Evolutionary conservation across 2,329 filamentous ascomycete genomes (phyloP), one percentile per base, ranked within the genome.

Genomic region (Curvularia lunata): DNA sequence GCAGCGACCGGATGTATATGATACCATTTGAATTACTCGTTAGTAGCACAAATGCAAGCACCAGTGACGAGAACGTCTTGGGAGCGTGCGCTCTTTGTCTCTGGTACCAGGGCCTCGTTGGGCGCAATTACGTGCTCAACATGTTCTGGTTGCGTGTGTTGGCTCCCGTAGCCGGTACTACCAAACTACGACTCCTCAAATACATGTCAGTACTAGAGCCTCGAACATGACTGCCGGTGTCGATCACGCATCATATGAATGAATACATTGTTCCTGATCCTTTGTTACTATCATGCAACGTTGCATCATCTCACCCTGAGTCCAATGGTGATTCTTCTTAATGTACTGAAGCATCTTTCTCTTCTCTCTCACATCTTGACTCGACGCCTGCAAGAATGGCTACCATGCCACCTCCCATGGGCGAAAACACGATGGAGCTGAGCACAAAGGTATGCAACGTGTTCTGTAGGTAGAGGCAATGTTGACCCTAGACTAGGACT

Each of bases 41-140:
- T 12, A 28, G 32, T 37, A 18, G 18, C 12, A 23, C 30, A 48
- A 32, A 27, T 48, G n/a, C 10, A 19, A 10, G 12, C 16, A 41
- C 48, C 37, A 41, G 34, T 42, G 8, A 13, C n/a, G 23, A 32
- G 4, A 10, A 25, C 10, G 13, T 9, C 19, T 5, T 21, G 23
- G 13, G 37, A 30, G 19, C 18, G 27, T 43, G 48, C 19, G 28
- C 3, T 27, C 13, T 2, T 23, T 30, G 18, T 32, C 13, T 23
- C 21, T 51, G 38, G 48, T 21, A 23, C 19, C 27, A 51, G 38
- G 48, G 48, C 13, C 12, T 8, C 28, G 48, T 51, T 41, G 48
- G 27, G 38, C 4, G 10, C 4, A 28, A 34, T 40, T 49, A 51
- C 37, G 38, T 51, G 19, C 48, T 23, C 27, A 42, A 27, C 27